Evolutionary conservation across 2,329 filamentous ascomycete species (phyloP), one percentile per base, ranked within the genome.

Genomic region (Colletotrichum brevisporum): DNA sequence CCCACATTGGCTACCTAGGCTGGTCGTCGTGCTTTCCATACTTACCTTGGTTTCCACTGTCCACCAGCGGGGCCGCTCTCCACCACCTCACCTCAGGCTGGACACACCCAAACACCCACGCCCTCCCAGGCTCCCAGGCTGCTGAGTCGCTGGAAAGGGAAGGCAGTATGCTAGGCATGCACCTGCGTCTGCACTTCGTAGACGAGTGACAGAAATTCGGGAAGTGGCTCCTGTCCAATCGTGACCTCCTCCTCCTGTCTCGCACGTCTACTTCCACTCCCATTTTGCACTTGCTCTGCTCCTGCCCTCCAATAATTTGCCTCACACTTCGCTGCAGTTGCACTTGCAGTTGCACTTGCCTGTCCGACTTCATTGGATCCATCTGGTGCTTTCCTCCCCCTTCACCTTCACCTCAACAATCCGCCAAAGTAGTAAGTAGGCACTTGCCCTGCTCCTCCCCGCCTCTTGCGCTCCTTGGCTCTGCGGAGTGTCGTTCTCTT

Each of bases 31-130:
- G 31, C 31, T 36, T 36, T 24, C 21, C 21, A 24, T 36, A 36
- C 21, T 3, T 36, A 36, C 18, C 45, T 36, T 18, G 27, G 45
- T 51, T 60, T 16, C 48, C 57, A 60, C 45, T 60, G 47, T 60
- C 57, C 45, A 60, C 57, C 45, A 36, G 47, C 18, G 57, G 57
- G 57, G 57, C 47, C 47, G 57, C 57, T 60, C 57, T 60, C 57
- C 57, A 60, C 57, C 47, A 36, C 31, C 31, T 36, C 31, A 36
- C 31, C 31, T 36, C 31, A 52, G 45, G 18, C 31, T 52, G 47
- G 27, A 21, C 57, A 41, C 47, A 18, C 57, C n/a, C 21, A 24
- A 24, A 24, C 21, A 24, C 21, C 21, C 21, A 24, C 21, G 21
- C 21, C 21, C 21, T 24, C 21, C 21, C 21, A 24, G 21, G 21